Conservation (phyloP, 2,329 filamentous ascomycete species). For the Colletotrichum spaethianum region DNA sequence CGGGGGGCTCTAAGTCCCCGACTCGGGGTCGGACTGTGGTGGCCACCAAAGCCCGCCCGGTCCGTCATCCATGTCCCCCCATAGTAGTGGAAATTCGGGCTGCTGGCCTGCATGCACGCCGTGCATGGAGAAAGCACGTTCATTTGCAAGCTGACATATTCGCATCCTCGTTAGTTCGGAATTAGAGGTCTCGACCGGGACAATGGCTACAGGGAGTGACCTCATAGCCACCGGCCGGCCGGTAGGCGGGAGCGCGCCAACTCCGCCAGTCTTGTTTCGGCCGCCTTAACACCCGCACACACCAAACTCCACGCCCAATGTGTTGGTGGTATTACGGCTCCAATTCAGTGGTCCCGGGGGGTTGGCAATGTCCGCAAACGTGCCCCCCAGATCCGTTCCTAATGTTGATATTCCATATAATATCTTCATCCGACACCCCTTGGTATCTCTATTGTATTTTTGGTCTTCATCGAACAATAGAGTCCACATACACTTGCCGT, state of each 20-base stretch:
- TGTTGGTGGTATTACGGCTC: slow-evolving; percentile 13
- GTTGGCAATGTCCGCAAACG: slow-evolving; percentile 25
- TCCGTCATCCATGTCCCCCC: slow-evolving; percentile 13
- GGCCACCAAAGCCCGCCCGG: slow-evolving; percentile 20
- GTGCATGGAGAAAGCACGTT: background rate
- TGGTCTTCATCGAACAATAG: background rate
- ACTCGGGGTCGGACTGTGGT: slow-evolving; percentile 13
- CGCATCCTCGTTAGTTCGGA: background rate
- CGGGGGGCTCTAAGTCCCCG: slow-evolving; percentile 25
- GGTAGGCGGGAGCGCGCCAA: slow-evolving; percentile 29
- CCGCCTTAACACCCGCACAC: background rate
- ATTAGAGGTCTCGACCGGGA: background rate
- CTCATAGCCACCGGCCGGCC: slow-evolving; percentile 32
- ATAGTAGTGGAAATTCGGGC: slow-evolving; percentile 10
- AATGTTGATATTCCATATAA: slow-evolving; percentile 21
- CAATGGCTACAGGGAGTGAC: slow-evolving; percentile 18
- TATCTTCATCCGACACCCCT: slow-evolving; percentile 4
- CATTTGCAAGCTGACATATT: background rate
- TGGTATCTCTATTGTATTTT: background rate
- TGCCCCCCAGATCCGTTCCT: background rate
- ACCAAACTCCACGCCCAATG: background rate
- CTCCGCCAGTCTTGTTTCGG: slow-evolving; percentile 22
- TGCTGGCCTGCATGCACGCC: slow-evolving; percentile 8
- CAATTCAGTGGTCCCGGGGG: slow-evolving; percentile 16
- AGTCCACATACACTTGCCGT: slow-evolving; percentile 6